These are phyloP conservation scores for Ramaria rubella DNA, from an alignment of 768 basidiomycete genomes.

Conservation along the genomic window DNA sequence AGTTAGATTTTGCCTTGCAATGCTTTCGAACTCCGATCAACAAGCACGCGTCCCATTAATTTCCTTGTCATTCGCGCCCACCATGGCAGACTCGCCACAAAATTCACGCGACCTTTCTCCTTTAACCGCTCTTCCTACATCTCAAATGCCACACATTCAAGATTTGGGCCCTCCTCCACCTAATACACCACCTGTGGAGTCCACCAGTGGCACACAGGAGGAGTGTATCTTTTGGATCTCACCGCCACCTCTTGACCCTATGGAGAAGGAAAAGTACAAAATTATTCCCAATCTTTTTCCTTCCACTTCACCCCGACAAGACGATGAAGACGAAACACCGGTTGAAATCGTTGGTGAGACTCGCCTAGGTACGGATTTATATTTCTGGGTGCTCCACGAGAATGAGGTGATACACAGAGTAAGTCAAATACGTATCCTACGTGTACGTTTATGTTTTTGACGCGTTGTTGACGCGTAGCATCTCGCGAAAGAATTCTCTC, in stretches of 20 bases:
- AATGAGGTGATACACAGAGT: no score
- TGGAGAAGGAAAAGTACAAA: conserved; percentile 38
- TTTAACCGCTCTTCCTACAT: neutral
- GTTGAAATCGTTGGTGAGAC: conserved; percentile 55
- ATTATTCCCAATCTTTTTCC: conserved; percentile 28
- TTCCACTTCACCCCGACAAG: neutral
- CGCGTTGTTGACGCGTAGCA: conserved; percentile 30
- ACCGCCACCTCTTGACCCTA: conserved; percentile 32
- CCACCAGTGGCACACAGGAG: neutral
- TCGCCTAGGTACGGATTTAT: no score
- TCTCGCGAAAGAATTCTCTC: conserved; percentile 34
- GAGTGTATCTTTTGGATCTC: conserved; percentile 29
- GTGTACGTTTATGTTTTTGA: conserved; percentile 38
- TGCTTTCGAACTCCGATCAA: neutral
- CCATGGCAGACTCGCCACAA: neutral
- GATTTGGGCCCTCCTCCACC: neutral
- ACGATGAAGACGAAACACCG: conserved; percentile 18
- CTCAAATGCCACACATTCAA: neutral
- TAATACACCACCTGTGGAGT: neutral
- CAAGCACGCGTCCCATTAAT: neutral
- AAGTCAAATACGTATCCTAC: no score
- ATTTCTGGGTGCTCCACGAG: conserved; percentile 54
- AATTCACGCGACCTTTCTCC: neutral
- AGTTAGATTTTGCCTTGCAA: neutral
- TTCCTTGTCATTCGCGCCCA: neutral